These are phyloP conservation scores for Aspergillus hiratsukae DNA, from an alignment of 2,329 filamentous ascomycete genomes.

Conservation along the genomic window DNA sequence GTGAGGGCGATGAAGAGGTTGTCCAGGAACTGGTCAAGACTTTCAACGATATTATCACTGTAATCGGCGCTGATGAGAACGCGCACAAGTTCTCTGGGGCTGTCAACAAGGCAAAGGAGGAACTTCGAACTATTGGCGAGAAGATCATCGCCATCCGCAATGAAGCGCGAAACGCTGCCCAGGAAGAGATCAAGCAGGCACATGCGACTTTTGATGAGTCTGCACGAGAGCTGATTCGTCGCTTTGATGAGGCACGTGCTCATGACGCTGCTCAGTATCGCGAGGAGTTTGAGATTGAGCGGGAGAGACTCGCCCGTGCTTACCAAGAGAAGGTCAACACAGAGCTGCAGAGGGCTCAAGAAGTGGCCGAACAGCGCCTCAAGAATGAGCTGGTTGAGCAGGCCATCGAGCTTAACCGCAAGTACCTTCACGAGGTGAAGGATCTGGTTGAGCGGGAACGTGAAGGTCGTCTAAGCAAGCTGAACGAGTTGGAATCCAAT, in stretches of 20 bases:
- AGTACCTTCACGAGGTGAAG: conserved; percentile 74
- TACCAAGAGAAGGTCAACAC: conserved; percentile 78
- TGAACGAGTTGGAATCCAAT: conserved; percentile 71
- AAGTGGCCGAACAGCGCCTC: conserved; percentile 76
- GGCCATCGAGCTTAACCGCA: conserved; percentile 79
- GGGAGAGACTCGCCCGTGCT: conserved; percentile 68
- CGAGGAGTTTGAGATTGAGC: conserved; percentile 82
- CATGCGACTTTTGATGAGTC: conserved; percentile 80
- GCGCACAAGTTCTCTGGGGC: conserved; percentile 72
- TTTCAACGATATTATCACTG: conserved; percentile 91
- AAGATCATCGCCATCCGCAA: conserved; percentile 73
- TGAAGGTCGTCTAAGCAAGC: conserved; percentile 76
- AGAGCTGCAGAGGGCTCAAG: conserved; percentile 72
- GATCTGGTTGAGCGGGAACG: conserved; percentile 84
- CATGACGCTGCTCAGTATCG: conserved; percentile 79
- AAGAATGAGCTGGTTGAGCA: conserved; percentile 87
- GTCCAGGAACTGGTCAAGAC: conserved; percentile 93
- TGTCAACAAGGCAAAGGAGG: conserved; percentile 78
- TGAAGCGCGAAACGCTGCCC: conserved; percentile 64
- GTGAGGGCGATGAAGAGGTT: conserved; percentile 74
- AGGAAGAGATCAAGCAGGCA: conserved; percentile 66
- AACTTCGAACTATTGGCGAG: conserved; percentile 70
- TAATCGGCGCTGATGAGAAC: conserved; percentile 82
- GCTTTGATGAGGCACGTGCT: conserved; percentile 79
- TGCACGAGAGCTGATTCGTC: conserved; percentile 78